phyloP scores from a whole-genome alignment of 257 asterid genomes.

The Fraxinus excelsior region DNA sequence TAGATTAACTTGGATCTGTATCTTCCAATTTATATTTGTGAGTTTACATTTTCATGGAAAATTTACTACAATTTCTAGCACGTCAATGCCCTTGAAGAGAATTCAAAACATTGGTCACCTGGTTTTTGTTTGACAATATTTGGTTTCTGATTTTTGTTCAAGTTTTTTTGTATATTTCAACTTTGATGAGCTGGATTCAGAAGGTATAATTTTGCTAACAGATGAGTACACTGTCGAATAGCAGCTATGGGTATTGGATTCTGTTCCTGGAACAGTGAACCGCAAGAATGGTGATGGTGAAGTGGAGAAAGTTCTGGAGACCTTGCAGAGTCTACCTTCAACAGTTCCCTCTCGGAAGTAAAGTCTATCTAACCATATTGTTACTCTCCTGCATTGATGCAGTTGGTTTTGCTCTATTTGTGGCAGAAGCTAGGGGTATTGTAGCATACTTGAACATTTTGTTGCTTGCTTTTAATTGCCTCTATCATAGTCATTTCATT shows the following conservation, averaged over 20 bases:
- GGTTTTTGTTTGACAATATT: not conserved
- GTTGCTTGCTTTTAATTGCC: not conserved
- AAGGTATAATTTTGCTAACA: conserved; percentile 23
- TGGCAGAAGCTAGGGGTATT: not conserved
- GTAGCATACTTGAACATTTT: not conserved
- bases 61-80: not conserved
- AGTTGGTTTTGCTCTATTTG: not conserved
- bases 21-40: not conserved
- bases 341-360: conserved; percentile 79
- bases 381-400: conserved; percentile 4
- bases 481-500: not conserved
- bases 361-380: conserved; percentile 23
- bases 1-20: not conserved
- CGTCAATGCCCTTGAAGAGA: not conserved
- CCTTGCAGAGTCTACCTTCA: conserved; percentile 69
- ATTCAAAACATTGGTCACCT: conserved; percentile 9
- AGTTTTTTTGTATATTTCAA: not conserved
- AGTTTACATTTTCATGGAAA: not conserved
- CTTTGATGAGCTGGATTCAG: conserved; percentile 1
- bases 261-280: conserved; percentile 80
- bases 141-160: conserved; percentile 13
- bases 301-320: conserved; percentile 80
- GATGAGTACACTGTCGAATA: conserved; percentile 56
- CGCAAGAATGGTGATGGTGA: conserved; percentile 66
- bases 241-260: conserved; percentile 94